Evolutionary conservation across 1,284 basidiomycete species (phyloP).

Genomic region (Anthracocystis walkeri): DNA sequence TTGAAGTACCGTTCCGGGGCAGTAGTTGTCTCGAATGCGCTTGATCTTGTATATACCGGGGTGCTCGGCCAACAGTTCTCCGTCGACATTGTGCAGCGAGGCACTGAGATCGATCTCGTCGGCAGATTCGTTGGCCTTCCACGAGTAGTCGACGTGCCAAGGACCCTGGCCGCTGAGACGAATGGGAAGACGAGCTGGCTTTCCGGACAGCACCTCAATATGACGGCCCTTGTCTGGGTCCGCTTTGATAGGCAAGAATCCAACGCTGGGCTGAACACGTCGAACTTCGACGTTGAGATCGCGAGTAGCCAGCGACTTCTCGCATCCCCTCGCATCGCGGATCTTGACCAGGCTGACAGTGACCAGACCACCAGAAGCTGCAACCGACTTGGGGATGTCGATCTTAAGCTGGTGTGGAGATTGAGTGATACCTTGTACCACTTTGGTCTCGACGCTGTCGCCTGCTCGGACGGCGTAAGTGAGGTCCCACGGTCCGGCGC

Average conservation of each 20-base stretch:
- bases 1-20: slow-evolving; percentile 79
- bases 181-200: slow-evolving; percentile 72
- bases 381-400: slow-evolving; percentile 71
- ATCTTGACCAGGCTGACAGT: slow-evolving; percentile 85
- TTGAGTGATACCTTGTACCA: slow-evolving; percentile 61
- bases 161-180: slow-evolving; percentile 68
- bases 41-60: slow-evolving; percentile 82
- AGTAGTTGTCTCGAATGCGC: slow-evolving; percentile 82
- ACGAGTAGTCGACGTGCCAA: slow-evolving; percentile 80
- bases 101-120: slow-evolving; percentile 71
- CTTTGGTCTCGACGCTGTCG: slow-evolving; percentile 35
- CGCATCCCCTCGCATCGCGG: slow-evolving; percentile 89
- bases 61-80: slow-evolving; percentile 77
- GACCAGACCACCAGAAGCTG: slow-evolving; percentile 80
- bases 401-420: slow-evolving; percentile 66
- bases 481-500: slow-evolving; percentile 66
- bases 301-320: slow-evolving; percentile 79
- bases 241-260: slow-evolving; percentile 77
- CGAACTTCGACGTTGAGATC: slow-evolving; percentile 90
- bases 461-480: slow-evolving; percentile 58
- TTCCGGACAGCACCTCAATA: slow-evolving; percentile 81
- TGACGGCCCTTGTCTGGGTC: slow-evolving; percentile 70
- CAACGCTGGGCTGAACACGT: slow-evolving; percentile 85
- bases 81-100: slow-evolving; percentile 77
- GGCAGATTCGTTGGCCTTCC: slow-evolving; percentile 71